phyloP scores from a whole-genome alignment of 768 basidiomycete genomes.

The Hirschioporus abietinus region DNA sequence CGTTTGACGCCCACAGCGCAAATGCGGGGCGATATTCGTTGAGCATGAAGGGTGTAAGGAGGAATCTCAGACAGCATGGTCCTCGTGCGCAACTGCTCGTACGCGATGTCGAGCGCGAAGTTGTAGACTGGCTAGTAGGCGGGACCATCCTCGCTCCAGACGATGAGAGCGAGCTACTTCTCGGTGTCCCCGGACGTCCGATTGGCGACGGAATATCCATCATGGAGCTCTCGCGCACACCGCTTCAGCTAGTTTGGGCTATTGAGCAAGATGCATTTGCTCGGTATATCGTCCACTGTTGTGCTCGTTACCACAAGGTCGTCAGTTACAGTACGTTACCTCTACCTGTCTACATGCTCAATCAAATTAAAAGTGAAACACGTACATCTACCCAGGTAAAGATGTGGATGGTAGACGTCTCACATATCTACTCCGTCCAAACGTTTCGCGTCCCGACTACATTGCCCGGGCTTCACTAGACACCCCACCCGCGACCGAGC shows the following conservation, averaged over 20 bases:
- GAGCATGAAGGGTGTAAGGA: slow-evolving; percentile 70
- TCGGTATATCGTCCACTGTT: slow-evolving; percentile 78
- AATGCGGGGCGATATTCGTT: slow-evolving; percentile 74
- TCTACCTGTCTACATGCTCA: not conserved
- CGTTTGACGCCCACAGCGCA: slow-evolving; percentile 47
- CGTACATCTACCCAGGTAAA: slow-evolving; percentile 23
- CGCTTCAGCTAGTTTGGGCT: slow-evolving; percentile 68
- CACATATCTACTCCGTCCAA: slow-evolving; percentile 78
- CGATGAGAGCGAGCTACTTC: slow-evolving; percentile 18
- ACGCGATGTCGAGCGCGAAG: slow-evolving; percentile 58
- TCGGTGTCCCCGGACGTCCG: slow-evolving; percentile 34
- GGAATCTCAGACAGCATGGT: slow-evolving; percentile 56
- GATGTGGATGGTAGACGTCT: slow-evolving; percentile 51
- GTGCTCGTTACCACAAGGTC: slow-evolving; percentile 71
- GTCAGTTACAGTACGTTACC: slow-evolving; percentile 71
- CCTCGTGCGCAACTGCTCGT: slow-evolving; percentile 59
- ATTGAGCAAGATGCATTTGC: slow-evolving; percentile 67
- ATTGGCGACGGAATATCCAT: slow-evolving; percentile 52
- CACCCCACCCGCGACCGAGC: slow-evolving; percentile 71
- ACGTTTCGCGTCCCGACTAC: slow-evolving; percentile 56
- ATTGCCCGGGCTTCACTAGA: slow-evolving; percentile 39
- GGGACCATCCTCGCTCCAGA: slow-evolving; percentile 55
- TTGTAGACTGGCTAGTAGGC: slow-evolving; percentile 59
- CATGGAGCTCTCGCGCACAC: slow-evolving; percentile 60
- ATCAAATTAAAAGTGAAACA: not conserved